Base-by-base conservation (phyloP, 306 rosid species). In the Abrus pulchellus region DNA sequence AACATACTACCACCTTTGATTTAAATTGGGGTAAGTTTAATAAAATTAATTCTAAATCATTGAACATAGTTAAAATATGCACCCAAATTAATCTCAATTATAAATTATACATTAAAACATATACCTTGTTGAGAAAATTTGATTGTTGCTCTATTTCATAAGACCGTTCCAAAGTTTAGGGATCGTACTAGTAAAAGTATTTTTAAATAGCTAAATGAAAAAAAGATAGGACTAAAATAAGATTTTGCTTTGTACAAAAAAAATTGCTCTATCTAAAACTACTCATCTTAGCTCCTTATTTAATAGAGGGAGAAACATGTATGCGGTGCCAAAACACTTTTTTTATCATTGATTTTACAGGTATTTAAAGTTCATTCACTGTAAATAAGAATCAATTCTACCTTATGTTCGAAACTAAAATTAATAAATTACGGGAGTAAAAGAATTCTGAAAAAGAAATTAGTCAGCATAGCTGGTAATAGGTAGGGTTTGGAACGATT, bases 211-310 rank as follows among this genome's bases (percentile, higher is more conserved):
- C 20, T 20, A 20, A 20, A 20, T 20, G 20, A 20, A 20, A 20
- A 20, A 20, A 20, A 20, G 20, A 20, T 20, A 33, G 33, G 33
- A 14, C 50, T 1, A 9, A 20, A 20, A 20, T 20, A 20, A 20
- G 20, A 20, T 20, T 20, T 20, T 20, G 20, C 20, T 20, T 20
- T 20, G 20, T 20, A 20, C 20, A 20, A 20, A 20, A 20, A 20
- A 20, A 20, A 20, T 8, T 10, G 27, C 9, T 28, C 72, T 9
- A 65, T 41, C 43, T 14, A 14, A 9, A 66, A 40, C 8, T 27
- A 66, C 72, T 27, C 57, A n/a, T n/a, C n/a, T n/a, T n/a, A 68
- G 59, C 74, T 48, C 47, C 74, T 30, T 30, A 13, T 48, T 48
- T 68, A 48, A 47, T 1, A 68, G 30, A 47, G 29, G 40, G 29